Conservation (phyloP, 2,329 filamentous ascomycete genomes). For the Trichoderma hamatum region DNA sequence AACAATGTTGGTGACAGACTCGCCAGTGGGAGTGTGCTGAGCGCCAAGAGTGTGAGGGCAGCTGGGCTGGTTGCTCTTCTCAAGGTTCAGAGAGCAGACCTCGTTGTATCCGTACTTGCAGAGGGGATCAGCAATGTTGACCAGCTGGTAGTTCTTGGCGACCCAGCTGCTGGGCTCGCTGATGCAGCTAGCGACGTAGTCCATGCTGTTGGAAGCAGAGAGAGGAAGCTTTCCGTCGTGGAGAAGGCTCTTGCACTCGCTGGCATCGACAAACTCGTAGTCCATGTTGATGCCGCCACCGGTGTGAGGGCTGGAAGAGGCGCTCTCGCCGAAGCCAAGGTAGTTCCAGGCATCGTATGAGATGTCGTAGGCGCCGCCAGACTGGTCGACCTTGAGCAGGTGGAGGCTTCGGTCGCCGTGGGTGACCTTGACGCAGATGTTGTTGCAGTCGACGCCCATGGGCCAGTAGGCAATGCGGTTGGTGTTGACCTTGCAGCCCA, state of each 20-base stretch:
- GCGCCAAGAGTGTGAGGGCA: slow-evolving; percentile 52
- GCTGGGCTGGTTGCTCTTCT: slow-evolving; percentile 53
- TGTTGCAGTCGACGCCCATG: slow-evolving; percentile 53
- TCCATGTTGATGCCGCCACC: slow-evolving; percentile 58
- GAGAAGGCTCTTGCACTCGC: slow-evolving; percentile 55
- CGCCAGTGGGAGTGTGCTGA: slow-evolving; percentile 31
- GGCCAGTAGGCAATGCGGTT: slow-evolving; percentile 67
- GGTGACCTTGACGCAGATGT: slow-evolving; percentile 59
- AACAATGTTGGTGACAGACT: slow-evolving; percentile 55
- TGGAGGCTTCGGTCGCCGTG: slow-evolving; percentile 54
- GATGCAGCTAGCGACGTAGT: slow-evolving; percentile 55
- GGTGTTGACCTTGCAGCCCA: slow-evolving; percentile 63
- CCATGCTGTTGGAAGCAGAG: slow-evolving; percentile 60
- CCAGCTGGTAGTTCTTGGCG: slow-evolving; percentile 54
- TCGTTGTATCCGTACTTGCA: slow-evolving; percentile 57
- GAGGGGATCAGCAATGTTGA: slow-evolving; percentile 56
- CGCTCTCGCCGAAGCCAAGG: slow-evolving; percentile 55
- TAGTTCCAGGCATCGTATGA: slow-evolving; percentile 65
- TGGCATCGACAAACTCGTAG: slow-evolving; percentile 52
- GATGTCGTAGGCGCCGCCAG: slow-evolving; percentile 60
- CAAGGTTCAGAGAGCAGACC: slow-evolving; percentile 52
- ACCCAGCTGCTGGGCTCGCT: slow-evolving; percentile 53
- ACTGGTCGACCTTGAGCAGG: slow-evolving; percentile 62
- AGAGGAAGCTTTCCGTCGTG: slow-evolving; percentile 56
- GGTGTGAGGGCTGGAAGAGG: slow-evolving; percentile 48